Base-by-base conservation (phyloP, 495 filamentous ascomycete species). In the Aspergillus nidulans region DNA sequence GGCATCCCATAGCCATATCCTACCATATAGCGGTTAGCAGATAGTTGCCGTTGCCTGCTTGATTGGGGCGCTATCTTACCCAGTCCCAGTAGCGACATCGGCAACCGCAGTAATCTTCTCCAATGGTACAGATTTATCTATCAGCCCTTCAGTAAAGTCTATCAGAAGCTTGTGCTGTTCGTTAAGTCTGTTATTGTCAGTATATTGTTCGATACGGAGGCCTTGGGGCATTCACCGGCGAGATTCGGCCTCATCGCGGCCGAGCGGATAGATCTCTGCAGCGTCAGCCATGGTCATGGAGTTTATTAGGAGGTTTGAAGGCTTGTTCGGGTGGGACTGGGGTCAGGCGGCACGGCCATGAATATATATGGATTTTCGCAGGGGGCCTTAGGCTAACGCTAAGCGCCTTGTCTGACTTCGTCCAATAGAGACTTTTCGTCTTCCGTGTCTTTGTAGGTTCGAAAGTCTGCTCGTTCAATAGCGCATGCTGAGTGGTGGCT, bases 1-100 rank as follows among this genome's bases (percentile, higher is more conserved):
- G 18, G 65, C 32, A 24, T 63, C 57, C 24, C 51, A 40, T 2
- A 69, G 63, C 67, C 67, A 69, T 25, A 69, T 51, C 6, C 67
- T 69, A 47, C 25, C 2, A 3, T 24, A 10, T 30, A 3, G 6
- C 4, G n/a, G 44, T 30, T 18, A 47, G 21, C 3, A 28, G 18
- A 0, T 3, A 25, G 8, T 16, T n/a, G n/a, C n/a, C n/a, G n/a
- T n/a, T n/a, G n/a, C n/a, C 12, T 5, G 25, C 8, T 2, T 3
- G 9, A 16, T 7, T 4, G 36, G 15, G 1, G 42, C 4, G 16
- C 7, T 2, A 6, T 16, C 59, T 5, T 64, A 72, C 69, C 72
- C 72, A 8, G 71, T 74, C 6, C 72, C 72, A 20, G 71, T 73
- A 7, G 62, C 72, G 6, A 76, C 18, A 34, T 76, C 72, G 7